Conservation (phyloP, 768 basidiomycete genomes). For the Termitomyces sp. region DNA sequence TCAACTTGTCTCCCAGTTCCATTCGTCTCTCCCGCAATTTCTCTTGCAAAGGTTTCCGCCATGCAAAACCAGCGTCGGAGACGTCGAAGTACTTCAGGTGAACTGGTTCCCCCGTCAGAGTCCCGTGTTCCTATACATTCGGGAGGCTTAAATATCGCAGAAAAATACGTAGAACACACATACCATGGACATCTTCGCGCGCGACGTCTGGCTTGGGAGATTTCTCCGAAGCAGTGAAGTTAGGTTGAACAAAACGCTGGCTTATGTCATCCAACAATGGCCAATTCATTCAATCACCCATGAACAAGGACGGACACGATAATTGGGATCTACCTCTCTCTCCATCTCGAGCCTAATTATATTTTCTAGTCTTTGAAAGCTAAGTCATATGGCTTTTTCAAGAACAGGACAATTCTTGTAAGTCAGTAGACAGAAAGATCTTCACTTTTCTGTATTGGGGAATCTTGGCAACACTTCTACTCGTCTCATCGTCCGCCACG, state of each 20-base stretch:
- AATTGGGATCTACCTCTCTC: too few relatives aligned
- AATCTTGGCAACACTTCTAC: too few relatives aligned
- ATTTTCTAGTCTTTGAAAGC: too few relatives aligned
- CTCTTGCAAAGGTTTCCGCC: slow-evolving; percentile 43
- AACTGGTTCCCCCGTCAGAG: slow-evolving; percentile 9
- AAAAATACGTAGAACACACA: neutral
- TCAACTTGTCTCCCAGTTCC: slow-evolving; percentile 52
- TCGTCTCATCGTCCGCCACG: too few relatives aligned
- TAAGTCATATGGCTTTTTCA: too few relatives aligned
- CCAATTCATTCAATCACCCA: neutral
- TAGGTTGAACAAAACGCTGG: slow-evolving; percentile 3
- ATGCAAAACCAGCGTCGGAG: slow-evolving; percentile 49
- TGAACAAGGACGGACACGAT: neutral
- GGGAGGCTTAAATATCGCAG: neutral
- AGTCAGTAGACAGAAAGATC: too few relatives aligned
- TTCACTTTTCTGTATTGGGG: too few relatives aligned
- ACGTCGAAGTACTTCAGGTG: slow-evolving; percentile 46
- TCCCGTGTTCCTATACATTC: slow-evolving; percentile 12
- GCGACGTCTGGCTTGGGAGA: neutral
- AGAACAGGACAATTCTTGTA: too few relatives aligned
- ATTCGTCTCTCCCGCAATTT: slow-evolving; percentile 62
- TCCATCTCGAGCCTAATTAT: too few relatives aligned
- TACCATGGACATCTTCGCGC: slow-evolving; percentile 1
- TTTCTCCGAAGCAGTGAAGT: neutral
- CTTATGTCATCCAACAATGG: slow-evolving; percentile 9